A percentile compares a stretch with the other conserved stretches of the same genome.
Evolutionary conservation across 148 eudicot species (phyloP).

Genomic region (Pouteria glomerata): DNA sequence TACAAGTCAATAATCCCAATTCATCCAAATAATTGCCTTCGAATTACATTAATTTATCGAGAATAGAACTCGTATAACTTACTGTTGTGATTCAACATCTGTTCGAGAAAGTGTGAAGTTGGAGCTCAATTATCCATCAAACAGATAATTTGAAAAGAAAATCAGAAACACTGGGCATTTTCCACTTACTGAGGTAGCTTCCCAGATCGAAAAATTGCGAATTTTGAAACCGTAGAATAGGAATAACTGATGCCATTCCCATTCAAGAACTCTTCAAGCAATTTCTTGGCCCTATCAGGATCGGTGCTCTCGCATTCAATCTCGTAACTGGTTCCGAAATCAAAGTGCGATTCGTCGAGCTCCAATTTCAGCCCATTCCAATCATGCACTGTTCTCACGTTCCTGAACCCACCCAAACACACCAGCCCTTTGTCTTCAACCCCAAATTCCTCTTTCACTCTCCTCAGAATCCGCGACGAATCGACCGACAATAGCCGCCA

Average conservation of each 20-base stretch:
- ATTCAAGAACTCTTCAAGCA: slow-evolving; percentile 47
- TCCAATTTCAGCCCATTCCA: slow-evolving; percentile 60
- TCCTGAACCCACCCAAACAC: slow-evolving; percentile 66
- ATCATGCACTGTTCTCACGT: slow-evolving; percentile 55
- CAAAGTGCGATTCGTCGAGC: slow-evolving; percentile 47
- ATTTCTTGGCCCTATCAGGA: slow-evolving; percentile 36
- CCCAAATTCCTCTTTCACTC: slow-evolving; percentile 34
- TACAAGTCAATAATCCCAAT: neutral
- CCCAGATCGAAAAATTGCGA: slow-evolving; percentile 47
- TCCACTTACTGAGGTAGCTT: slow-evolving; percentile 26
- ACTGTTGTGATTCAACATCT: too few species aligned
- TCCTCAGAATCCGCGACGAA: slow-evolving; percentile 27
- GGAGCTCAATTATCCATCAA: neutral
- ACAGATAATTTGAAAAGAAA: neutral
- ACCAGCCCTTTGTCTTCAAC: slow-evolving; percentile 26
- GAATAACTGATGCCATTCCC: slow-evolving; percentile 41
- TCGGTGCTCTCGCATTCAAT: slow-evolving; percentile 54
- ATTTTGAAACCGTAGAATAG: slow-evolving; percentile 43
- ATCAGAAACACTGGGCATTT: too few species aligned
- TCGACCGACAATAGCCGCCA: slow-evolving; percentile 24
- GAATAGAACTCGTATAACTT: neutral
- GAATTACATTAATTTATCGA: neutral
- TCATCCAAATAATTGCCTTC: neutral
- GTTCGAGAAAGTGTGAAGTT: too few species aligned
- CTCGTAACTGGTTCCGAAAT: slow-evolving; percentile 58